These are phyloP conservation scores for Botrytis pseudocinerea DNA, from an alignment of 2,329 filamentous ascomycete species.

Conservation along the genomic window DNA sequence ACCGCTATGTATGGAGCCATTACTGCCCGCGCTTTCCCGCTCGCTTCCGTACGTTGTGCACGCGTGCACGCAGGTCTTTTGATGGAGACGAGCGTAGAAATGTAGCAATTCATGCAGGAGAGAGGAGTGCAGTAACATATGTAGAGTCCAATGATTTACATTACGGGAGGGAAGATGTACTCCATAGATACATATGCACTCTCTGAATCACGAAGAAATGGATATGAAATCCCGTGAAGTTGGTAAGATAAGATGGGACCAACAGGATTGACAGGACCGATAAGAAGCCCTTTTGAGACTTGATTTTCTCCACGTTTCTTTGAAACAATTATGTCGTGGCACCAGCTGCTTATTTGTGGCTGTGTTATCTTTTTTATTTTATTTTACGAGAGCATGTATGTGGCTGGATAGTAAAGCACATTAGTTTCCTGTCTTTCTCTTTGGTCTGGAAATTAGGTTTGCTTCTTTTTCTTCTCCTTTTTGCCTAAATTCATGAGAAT, in stretches of 20 bases:
- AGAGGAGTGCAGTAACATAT: slow-evolving; percentile 10
- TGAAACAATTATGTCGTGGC: slow-evolving; percentile 25
- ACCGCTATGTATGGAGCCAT: background rate
- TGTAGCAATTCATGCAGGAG: background rate
- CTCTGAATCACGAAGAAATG: background rate
- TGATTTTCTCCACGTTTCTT: slow-evolving; percentile 22
- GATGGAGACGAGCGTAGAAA: background rate
- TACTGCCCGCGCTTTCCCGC: background rate
- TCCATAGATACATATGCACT: background rate
- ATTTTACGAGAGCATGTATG: slow-evolving; percentile 2
- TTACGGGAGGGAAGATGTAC: background rate
- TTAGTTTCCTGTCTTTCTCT: background rate
- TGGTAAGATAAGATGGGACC: slow-evolving; percentile 20
- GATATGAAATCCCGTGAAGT: background rate
- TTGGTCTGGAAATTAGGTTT: background rate
- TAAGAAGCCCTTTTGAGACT: background rate
- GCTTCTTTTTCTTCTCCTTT: background rate
- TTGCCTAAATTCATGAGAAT: background rate
- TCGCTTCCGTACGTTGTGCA: background rate
- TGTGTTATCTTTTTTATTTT: background rate
- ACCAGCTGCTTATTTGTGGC: slow-evolving; percentile 20
- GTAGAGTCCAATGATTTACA: slow-evolving; percentile 15
- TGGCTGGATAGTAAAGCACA: background rate
- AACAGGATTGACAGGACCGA: background rate
- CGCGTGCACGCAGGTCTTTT: slow-evolving; percentile 3